Percentiles rank a stretch among this genome's conserved stretches.
Conservation (phyloP, 306 rosid species). For the Delonix regia region DNA sequence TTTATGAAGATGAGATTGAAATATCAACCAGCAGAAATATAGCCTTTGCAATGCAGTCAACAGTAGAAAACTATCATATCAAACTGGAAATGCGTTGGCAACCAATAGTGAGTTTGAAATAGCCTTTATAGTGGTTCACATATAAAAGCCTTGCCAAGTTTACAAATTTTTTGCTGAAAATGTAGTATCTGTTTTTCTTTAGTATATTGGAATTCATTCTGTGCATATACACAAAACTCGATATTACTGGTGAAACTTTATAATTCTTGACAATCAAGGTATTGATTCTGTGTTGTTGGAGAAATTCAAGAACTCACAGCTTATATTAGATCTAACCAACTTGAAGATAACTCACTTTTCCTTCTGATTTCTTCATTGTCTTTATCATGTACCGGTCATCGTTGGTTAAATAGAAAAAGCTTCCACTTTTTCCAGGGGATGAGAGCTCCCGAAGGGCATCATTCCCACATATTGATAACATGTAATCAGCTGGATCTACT, state of each 20-base stretch:
- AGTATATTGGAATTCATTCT: neutral
- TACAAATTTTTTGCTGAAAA: neutral
- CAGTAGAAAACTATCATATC: neutral
- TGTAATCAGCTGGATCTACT: slow-evolving; percentile 98
- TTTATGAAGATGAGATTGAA: slow-evolving; percentile 44
- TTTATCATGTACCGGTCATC: slow-evolving; percentile 99
- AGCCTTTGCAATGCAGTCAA: neutral
- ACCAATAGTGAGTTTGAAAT: neutral
- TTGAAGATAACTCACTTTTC: slow-evolving; percentile 66
- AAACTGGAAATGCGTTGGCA: neutral
- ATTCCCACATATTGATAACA: slow-evolving; percentile 92
- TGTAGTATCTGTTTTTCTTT: neutral
- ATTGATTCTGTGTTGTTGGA: neutral
- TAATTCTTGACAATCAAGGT: slow-evolving; percentile 22
- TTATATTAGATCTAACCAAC: slow-evolving; percentile 19
- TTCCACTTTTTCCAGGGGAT: slow-evolving; percentile 98
- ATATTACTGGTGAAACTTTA: slow-evolving; percentile 1
- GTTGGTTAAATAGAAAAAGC: slow-evolving; percentile 91
- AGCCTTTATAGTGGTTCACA: slow-evolving; percentile 21
- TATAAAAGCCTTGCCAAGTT: neutral
- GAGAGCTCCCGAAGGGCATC: slow-evolving; percentile 98
- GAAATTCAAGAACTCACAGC: slow-evolving; percentile 29
- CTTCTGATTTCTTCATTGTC: slow-evolving; percentile 96
- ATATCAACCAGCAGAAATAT: slow-evolving; percentile 31
- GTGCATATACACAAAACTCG: neutral